Evolutionary conservation across 148 eudicot species (phyloP), one percentile per base, ranked within the genome.

Genomic region (Cornus florida): DNA sequence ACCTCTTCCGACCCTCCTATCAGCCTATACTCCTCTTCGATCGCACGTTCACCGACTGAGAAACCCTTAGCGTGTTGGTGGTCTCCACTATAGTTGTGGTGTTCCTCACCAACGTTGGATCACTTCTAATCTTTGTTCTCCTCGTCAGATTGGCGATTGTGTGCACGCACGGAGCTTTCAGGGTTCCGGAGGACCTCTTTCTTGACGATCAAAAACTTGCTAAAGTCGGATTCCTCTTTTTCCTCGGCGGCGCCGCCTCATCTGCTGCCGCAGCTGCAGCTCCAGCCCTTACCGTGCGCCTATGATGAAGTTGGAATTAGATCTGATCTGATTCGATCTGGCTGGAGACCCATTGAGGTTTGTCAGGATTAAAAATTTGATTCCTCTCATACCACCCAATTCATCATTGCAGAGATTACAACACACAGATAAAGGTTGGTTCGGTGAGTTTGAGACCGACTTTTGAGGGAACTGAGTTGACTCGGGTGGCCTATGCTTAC

Each of bases 181-280:
- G 92, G 69, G 86, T 85, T 77, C 94, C 97, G 0, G 94, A 92
- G 77, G 97, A 92, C 84, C 74, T 92, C 72, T 92, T 92, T 48
- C 75, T 92, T 75, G 97, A 92, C 76, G 97, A 92, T 12, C 94
- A 89, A 74, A 94, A 92, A 68, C 81, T 86, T 8, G 82, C 77
- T 19, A 82, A 70, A 65, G 31, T 82, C 8, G 94, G 97, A 1
- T 82, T 91, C 53, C 67, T 91, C 71, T 91, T 92, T 24, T 92
- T 91, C 81, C 90, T 92, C 9, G 97, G 97, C 38, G 92, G 92
- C 2, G 91, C 94, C 5, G 91, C 94, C 6, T 79, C 90, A 3
- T 85, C 91, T 35, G 93, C 91, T 6, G 91, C 92, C 10, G 92
- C 83, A 1, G 85, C 89, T 0, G 92, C 90, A 6, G 91, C 87